phyloP scores from a whole-genome alignment of 75 land plant species.

The Selaginella tamariscina region DNA sequence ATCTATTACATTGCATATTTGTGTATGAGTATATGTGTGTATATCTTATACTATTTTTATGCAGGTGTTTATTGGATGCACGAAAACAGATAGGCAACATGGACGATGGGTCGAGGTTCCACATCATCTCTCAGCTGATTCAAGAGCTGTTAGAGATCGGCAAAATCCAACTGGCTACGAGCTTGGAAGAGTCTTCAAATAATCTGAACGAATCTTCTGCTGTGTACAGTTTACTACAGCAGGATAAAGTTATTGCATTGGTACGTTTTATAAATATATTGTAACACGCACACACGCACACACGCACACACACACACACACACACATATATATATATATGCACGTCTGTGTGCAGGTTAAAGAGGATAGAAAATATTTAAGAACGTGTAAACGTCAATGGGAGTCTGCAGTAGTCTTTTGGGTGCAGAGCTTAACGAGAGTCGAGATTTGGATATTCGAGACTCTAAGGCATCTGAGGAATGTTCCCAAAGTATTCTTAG shows the following conservation, averaged over 20 bases:
- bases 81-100: constrained; percentile 46
- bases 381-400: constrained; percentile 39
- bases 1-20: neutral
- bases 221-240: constrained; percentile 61
- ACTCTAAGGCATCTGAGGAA: constrained; percentile 56
- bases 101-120: constrained; percentile 81
- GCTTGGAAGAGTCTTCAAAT: constrained; percentile 32
- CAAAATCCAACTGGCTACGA: constrained; percentile 63
- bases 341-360: constrained; percentile 38
- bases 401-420: constrained; percentile 44
- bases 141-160: constrained; percentile 68
- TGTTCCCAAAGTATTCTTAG: constrained; percentile 38
- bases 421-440: constrained; percentile 42
- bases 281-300: too few species aligned
- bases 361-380: constrained; percentile 72
- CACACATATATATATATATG: too few species aligned
- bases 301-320: too few species aligned
- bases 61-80: constrained; percentile 70
- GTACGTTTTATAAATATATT: constrained; percentile 25
- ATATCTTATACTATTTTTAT: neutral
- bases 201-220: constrained; percentile 39
- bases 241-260: constrained; percentile 59
- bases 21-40: neutral
- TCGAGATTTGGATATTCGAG: constrained; percentile 22
- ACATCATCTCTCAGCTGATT: constrained; percentile 76